Conservation (phyloP, 257 asterid genomes). For the Capsicum rhomboideum region DNA sequence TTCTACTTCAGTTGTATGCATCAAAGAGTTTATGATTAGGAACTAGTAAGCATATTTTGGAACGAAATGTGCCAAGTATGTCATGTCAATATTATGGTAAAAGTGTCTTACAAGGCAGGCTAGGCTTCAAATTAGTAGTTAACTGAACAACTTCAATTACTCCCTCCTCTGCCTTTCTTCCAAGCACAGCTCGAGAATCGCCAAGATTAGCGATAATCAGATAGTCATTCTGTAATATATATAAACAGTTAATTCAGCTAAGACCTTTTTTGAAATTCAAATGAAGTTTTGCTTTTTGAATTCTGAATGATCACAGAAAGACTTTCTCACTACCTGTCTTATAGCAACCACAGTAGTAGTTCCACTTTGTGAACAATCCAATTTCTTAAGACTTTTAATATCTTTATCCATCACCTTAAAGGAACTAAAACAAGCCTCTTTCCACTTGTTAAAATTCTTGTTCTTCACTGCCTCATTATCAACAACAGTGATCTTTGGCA, state of each 20-base stretch:
- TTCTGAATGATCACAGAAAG: background rate
- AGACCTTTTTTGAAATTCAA: background rate
- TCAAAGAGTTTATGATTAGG: background rate
- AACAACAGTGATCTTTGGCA: conserved; percentile 14
- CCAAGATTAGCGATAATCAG: conserved; percentile 80
- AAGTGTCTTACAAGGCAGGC: conserved; percentile 46
- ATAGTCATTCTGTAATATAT: conserved; percentile 27
- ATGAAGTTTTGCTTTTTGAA: background rate
- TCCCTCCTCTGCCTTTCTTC: conserved; percentile 43
- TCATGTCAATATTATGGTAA: background rate
- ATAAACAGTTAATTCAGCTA: background rate
- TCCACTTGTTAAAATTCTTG: conserved; percentile 47
- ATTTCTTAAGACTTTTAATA: conserved; percentile 30
- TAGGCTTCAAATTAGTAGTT: conserved; percentile 80
- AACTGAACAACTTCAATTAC: conserved; percentile 41
- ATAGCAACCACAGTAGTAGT: conserved; percentile 55
- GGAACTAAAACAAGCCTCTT: conserved; percentile 47
- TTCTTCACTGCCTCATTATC: conserved; percentile 19
- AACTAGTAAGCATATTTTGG: background rate
- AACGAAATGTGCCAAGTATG: background rate
- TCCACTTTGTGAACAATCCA: conserved; percentile 71
- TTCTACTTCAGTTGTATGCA: conserved; percentile 83
- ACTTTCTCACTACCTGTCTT: conserved; percentile 41
- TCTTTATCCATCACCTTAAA: conserved; percentile 61
- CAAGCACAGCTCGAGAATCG: conserved; percentile 73